Base-by-base conservation (phyloP, 2,329 filamentous ascomycete species). In the Diaporthe amygdali region DNA sequence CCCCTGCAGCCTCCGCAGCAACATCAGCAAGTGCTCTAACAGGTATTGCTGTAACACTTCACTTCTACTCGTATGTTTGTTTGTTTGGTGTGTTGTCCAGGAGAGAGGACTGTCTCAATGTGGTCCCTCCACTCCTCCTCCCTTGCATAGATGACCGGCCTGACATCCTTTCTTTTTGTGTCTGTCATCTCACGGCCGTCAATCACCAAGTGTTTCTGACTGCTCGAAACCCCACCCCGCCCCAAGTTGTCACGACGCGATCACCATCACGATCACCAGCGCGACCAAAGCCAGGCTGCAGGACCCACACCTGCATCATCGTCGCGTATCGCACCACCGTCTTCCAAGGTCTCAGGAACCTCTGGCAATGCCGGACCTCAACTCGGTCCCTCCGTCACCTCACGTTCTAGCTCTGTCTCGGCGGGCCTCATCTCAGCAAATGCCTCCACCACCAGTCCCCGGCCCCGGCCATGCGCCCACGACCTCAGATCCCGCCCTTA, bases 321-420 rank as follows among this genome's bases (percentile, higher is more conserved):
- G n/a, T 44, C 44, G 34, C 67, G 32, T 55, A 34, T 56, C 59
- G 34, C 41, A 56, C 56, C 49, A 66, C 59, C 51, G 37, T 63
- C 55, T 52, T 69, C 46, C 27, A 44, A 54, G 34, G 22, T 32
- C 20, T 39, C 22, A 39, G 44, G 22, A 32, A 37, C 37, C 7
- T n/a, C 56, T 67, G 22, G 20, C 73, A 76, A 89, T 88, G 86
- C 87, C 86, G 30, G 87, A 89, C 74, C 84, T 89, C 74, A 89
- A 90, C 80, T 85, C 86, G 22, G 86, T 89, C 15, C 85, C 87
- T 49, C 79, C 85, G 9, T 88, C 85, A 68, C 85, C 86, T 64
- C 84, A 83, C 73, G 78, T 83, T 46, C 81, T 85, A 41, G 83
- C 81, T 25, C 75, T 77, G 10, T 82, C 84, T 27, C 81, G 84